Evolutionary conservation across 805 yeast genomes (phyloP).

Genomic region (Myxozyma neotropica): DNA sequence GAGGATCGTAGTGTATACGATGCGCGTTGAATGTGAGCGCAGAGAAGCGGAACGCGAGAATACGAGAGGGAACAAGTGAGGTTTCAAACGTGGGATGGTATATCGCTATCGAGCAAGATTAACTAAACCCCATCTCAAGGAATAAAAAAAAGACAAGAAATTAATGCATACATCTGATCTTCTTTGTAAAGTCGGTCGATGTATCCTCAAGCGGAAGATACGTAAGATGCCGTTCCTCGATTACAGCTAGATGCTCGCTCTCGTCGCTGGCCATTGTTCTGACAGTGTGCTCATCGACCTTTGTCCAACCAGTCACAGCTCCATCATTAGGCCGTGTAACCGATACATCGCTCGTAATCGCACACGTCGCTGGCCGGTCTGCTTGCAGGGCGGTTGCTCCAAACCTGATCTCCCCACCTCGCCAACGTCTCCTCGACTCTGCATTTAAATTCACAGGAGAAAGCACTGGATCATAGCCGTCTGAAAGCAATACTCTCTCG

Average conservation of each 20-base stretch:
- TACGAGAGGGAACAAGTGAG: constrained; percentile 23
- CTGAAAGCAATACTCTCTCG: constrained; percentile 17
- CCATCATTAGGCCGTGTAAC: not conserved
- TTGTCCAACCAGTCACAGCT: not conserved
- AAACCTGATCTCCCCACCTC: constrained; percentile 25
- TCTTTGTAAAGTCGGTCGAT: not conserved
- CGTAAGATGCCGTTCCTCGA: constrained; percentile 18
- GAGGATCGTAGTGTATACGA: constrained; percentile 70
- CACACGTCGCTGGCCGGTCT: constrained; percentile 11
- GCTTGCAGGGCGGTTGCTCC: constrained; percentile 1
- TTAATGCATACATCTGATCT: constrained; percentile 4
- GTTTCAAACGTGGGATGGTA: not conserved
- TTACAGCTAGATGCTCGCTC: constrained; percentile 4
- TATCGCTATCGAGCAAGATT: not conserved
- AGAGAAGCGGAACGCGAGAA: constrained; percentile 50
- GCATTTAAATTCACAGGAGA: not conserved
- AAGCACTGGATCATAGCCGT: constrained; percentile 25
- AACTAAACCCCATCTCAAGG: too few relatives aligned
- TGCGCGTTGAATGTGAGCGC: constrained; percentile 83
- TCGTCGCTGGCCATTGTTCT: constrained; percentile 7
- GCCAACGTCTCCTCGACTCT: constrained; percentile 23
- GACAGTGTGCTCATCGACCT: constrained; percentile 9
- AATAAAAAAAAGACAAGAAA: too few relatives aligned
- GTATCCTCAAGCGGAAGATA: constrained; percentile 3
- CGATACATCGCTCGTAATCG: not conserved